Evolutionary conservation across 169 alveolate species (phyloP).

Genomic region (Neospora caninum): DNA sequence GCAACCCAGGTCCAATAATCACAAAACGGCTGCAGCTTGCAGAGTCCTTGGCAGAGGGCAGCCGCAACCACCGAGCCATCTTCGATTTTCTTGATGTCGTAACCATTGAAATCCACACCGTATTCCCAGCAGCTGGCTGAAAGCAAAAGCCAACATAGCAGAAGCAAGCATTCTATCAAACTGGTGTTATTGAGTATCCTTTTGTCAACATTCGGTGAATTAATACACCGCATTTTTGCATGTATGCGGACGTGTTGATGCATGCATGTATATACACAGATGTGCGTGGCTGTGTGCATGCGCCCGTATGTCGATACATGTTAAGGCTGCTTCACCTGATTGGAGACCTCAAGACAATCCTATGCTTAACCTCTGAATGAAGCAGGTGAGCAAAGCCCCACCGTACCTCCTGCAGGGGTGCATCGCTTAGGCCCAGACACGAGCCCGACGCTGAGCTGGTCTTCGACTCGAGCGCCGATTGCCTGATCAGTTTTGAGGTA

Average conservation of each 20-base stretch:
- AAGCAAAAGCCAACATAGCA: background rate
- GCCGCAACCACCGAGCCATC: slow-evolving; percentile 14
- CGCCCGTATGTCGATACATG: too few relatives aligned
- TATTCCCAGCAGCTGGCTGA: slow-evolving; percentile 39
- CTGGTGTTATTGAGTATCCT: background rate
- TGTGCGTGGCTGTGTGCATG: background rate
- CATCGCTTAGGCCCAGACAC: slow-evolving; percentile 33
- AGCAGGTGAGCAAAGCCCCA: background rate
- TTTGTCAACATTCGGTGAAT: too few relatives aligned
- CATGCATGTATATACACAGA: background rate
- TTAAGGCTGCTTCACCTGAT: too few relatives aligned
- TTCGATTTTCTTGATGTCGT: slow-evolving; percentile 12
- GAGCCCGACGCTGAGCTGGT: background rate
- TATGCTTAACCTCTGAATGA: background rate
- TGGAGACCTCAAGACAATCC: background rate
- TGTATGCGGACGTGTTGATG: background rate
- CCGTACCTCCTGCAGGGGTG: background rate
- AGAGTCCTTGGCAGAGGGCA: slow-evolving; percentile 24
- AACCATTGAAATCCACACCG: slow-evolving; percentile 31
- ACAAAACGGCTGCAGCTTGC: background rate
- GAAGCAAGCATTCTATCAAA: background rate
- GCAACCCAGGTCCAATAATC: slow-evolving; percentile 42
- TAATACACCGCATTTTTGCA: background rate
- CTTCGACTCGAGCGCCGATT: background rate
- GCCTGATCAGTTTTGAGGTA: slow-evolving; percentile 26